Evolutionary conservation across 345 rosid genomes (phyloP), one percentile per base, ranked within the genome.

Genomic region (Punica granatum): DNA sequence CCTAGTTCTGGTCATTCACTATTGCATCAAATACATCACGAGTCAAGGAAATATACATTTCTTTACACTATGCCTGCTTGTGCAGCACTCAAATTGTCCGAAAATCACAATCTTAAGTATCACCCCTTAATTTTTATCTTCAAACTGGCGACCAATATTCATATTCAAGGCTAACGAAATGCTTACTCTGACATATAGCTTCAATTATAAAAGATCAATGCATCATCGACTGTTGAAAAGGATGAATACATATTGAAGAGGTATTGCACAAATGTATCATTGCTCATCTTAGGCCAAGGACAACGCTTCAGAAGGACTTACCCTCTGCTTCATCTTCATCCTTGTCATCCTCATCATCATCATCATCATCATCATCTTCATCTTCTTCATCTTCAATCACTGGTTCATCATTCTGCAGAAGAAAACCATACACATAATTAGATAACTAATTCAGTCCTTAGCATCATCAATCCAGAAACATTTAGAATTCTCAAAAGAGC

Each of bases 351-450:
- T 46, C n/a, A n/a, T n/a, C n/a, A 11, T 37, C 41, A 3, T 84
- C 88, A 0, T 88, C 89, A 15, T 87, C 88, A 0, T 88, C 94
- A 1, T 84, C 89, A 0, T 89, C 91, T 0, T 86, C 94, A 21
- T 81, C 84, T 14, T 89, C 92, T n/a, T 80, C 88, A 43, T 88
- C 92, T 75, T 86, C 90, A 37, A 89, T 73, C 63, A 80, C 79
- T 59, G 94, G 90, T 70, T 80, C 77, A 61, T 88, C 94, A 41
- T 81, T 72, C 92, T 87, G 53, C 46, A 69, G 69, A 41, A 43
- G 56, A 49, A 49, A n/a, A 32, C 6, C 9, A 3, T 11, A 54
- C n/a, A 54, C 23, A 5, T 7, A 25, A 19, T 25, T 23, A 2
- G 25, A 23, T 7, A 56, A 56, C 12, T 33, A 53, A 35, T 14